Evolutionary conservation across 345 rosid genomes (phyloP).

Genomic region (rapeseed (Brassica napus)): DNA sequence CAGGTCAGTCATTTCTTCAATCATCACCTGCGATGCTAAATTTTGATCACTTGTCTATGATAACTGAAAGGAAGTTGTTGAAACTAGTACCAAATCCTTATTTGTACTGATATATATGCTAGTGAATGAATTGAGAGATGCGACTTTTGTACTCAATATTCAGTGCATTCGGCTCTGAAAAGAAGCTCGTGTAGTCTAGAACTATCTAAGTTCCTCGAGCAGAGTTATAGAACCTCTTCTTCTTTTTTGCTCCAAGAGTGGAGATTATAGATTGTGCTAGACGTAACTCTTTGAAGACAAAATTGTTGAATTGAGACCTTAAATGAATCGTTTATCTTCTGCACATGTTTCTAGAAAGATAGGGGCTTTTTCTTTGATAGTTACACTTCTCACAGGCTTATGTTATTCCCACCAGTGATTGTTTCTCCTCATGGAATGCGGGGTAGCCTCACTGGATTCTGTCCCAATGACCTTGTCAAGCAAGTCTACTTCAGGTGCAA

Average conservation of each 20-base stretch:
- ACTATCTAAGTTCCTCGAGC: slow-evolving; percentile 14
- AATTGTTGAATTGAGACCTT: slow-evolving; percentile 4
- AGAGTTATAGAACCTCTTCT: neutral
- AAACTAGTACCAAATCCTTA: slow-evolving; percentile 18
- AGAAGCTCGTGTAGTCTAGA: slow-evolving; percentile 20
- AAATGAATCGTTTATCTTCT: neutral
- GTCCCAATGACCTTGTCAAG: slow-evolving; percentile 93
- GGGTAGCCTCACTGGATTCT: slow-evolving; percentile 86
- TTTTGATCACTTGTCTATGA: slow-evolving; percentile 2
- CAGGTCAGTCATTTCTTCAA: slow-evolving; percentile 61
- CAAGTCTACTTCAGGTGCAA: slow-evolving; percentile 79
- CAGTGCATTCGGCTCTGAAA: neutral
- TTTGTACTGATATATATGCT: neutral
- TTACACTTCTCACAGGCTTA: slow-evolving; percentile 32
- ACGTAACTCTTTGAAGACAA: neutral
- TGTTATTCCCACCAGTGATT: slow-evolving; percentile 60
- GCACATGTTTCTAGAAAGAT: slow-evolving; percentile 27
- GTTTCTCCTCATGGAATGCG: slow-evolving; percentile 98
- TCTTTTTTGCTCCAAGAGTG: neutral
- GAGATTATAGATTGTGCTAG: slow-evolving; percentile 13
- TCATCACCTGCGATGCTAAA: slow-evolving; percentile 14
- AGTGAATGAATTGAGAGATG: slow-evolving; percentile 10
- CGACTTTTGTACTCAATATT: slow-evolving; percentile 5
- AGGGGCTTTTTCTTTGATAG: slow-evolving; percentile 24
- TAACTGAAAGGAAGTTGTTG: slow-evolving; percentile 4